Base-by-base conservation (phyloP, 306 rosid species). In the Gastrolobium villosum region DNA sequence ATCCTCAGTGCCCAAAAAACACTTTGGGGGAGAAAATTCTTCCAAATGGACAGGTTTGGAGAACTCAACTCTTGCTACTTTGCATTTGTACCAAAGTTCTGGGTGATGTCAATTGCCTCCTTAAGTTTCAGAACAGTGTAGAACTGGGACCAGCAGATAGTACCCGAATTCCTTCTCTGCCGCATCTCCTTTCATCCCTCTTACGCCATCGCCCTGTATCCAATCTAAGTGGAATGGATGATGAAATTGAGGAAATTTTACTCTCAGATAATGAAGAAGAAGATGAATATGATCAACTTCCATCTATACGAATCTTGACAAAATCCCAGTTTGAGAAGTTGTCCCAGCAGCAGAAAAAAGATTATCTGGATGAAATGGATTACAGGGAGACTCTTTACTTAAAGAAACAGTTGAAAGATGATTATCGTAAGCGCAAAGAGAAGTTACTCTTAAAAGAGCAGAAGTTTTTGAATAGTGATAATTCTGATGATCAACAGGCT, bases 11-110 rank as follows among this genome's bases (percentile, higher is more conserved):
- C 83, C 91, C 77, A 54, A 90, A 56, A 87, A 90, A 93, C 80
- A 46, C 50, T 54, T 60, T 15, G 81, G 99, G 99, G 80, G 97
- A 96, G 86, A 93, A 81, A 87, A 72, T 96, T 74, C 98, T 96
- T 84, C 99, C 99, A 5, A 91, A 96, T 82, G 99, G 99, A 70
- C 91, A 84, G 86, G 97, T 90, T 81, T 96, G 99, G 99, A 96
- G 84, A 82, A 91, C 93, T 71, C 94, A 91, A 61, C 87, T 93
- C 73, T 79, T 91, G 88, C 81, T 93, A 78, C 85, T 86, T 64
- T 93, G 98, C 82, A 73, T 93, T 70, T 96, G 97, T 78, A 87
- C 93, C 44, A 96, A 96, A 87, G 83, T 93, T 83, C 89, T 96
- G 65, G 87, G 86, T 34, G 98, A 91, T 88, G 97, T 90, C 74